Percentiles rank a stretch among this genome's conserved stretches.
Conservation (phyloP, 2,329 filamentous ascomycete genomes). For the Neopestalotiopsis rosae region DNA sequence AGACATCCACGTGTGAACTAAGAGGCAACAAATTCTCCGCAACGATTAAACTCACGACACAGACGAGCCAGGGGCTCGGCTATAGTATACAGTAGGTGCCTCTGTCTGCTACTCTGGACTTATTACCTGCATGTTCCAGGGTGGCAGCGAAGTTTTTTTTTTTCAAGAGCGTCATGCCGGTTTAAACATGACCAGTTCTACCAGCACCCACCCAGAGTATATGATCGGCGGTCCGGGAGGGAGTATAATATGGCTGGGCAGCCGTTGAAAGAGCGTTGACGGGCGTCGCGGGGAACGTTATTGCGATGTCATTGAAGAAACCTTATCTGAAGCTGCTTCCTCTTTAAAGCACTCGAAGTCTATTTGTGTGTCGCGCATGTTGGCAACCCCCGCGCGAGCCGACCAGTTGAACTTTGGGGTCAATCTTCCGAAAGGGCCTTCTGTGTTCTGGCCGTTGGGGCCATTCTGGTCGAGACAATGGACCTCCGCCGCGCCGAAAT, state of each 20-base stretch:
- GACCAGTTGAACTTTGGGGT: background rate
- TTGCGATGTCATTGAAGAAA: background rate
- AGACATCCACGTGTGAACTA: background rate
- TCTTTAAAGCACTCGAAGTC: background rate
- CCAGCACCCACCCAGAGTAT: background rate
- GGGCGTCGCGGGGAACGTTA: background rate
- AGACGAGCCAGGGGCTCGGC: background rate
- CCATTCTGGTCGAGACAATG: constrained; percentile 1
- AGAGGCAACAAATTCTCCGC: background rate
- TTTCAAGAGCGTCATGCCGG: background rate
- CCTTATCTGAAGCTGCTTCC: background rate
- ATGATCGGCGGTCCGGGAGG: background rate
- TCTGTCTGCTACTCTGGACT: background rate
- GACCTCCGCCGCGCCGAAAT: background rate
- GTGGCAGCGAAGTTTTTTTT: background rate
- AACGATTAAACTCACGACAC: background rate
- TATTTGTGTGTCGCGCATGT: background rate
- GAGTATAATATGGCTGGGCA: background rate
- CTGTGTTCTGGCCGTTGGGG: background rate
- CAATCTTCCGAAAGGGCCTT: background rate
- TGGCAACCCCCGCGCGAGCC: background rate
- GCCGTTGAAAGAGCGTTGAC: background rate
- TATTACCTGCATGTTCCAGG: background rate
- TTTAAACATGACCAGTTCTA: background rate
- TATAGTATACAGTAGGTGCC: background rate